Evolutionary conservation across 805 yeast genomes (phyloP).

Genomic region (Cyberlindnera xishuangbannaensis): DNA sequence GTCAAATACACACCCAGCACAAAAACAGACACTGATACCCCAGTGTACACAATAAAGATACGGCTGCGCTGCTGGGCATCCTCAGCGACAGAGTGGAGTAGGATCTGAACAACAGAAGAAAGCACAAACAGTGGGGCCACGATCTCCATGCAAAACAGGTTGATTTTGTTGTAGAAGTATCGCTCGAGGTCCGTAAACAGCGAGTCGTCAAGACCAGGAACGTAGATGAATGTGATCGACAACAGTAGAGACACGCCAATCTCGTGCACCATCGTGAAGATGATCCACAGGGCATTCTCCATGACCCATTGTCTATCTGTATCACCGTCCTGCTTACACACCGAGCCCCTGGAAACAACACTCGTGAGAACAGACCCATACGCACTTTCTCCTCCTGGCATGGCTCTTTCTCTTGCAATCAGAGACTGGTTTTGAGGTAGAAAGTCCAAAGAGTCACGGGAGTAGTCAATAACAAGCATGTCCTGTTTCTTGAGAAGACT

Average conservation of each 20-base stretch:
- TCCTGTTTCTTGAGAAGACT: constrained; percentile 6
- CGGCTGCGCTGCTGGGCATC: constrained; percentile 4
- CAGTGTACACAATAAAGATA: constrained; percentile 3
- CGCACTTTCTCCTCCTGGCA: constrained; percentile 1
- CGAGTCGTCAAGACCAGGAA: constrained; percentile 29
- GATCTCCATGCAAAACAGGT: constrained; percentile 25
- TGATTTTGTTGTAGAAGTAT: constrained; percentile 29
- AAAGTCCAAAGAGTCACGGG: constrained; percentile 3
- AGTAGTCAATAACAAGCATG: constrained; percentile 3
- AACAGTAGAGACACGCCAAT: constrained; percentile 31
- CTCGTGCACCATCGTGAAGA: constrained; percentile 17
- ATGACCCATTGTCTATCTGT: constrained; percentile 10
- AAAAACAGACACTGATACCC: constrained; percentile 16
- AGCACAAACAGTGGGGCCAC: constrained; percentile 28
- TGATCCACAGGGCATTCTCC: constrained; percentile 16
- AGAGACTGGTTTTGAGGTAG: constrained; percentile 1
- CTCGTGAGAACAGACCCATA: constrained; percentile 11
- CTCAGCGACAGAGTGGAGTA: constrained; percentile 9
- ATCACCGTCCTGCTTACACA: background rate
- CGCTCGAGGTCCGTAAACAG: constrained; percentile 27
- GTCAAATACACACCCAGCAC: constrained; percentile 19
- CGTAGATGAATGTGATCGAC: constrained; percentile 36
- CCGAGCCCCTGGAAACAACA: constrained; percentile 12
- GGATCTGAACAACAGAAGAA: constrained; percentile 10
- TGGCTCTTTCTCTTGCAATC: background rate